These are phyloP conservation scores for Juncus effusus DNA, from an alignment of 176 grass and related monocot genomes.

Conservation along the genomic window DNA sequence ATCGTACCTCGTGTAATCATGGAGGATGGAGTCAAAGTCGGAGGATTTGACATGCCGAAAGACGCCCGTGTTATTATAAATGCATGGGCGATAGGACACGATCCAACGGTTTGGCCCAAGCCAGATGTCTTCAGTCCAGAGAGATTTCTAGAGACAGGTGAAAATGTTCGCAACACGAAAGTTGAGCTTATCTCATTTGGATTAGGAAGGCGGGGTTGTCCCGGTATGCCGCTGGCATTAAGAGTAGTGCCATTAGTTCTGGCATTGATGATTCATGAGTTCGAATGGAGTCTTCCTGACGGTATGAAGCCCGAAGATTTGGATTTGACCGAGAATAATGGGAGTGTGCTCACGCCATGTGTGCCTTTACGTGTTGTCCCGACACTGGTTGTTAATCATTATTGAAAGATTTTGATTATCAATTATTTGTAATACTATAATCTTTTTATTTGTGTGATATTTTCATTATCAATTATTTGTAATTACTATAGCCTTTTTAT, in stretches of 20 bases:
- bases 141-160: slow-evolving; percentile 1
- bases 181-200: slow-evolving; percentile 28
- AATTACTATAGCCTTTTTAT: too few species aligned
- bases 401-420: too few species aligned
- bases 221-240: slow-evolving; percentile 16
- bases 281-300: slow-evolving; percentile 11
- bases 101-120: slow-evolving; percentile 9
- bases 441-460: too few species aligned
- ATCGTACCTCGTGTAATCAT: background rate
- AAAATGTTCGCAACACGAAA: background rate
- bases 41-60: slow-evolving; percentile 11
- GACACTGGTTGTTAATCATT: background rate
- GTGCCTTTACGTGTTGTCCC: slow-evolving; percentile 1
- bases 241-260: slow-evolving; percentile 8
- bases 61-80: slow-evolving; percentile 10
- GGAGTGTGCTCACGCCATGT: background rate
- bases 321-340: background rate
- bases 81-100: slow-evolving; percentile 16
- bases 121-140: slow-evolving; percentile 23
- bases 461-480: too few species aligned
- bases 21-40: slow-evolving; percentile 4
- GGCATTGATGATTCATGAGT: slow-evolving; percentile 5
- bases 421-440: too few species aligned
- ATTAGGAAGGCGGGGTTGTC: slow-evolving; percentile 16
- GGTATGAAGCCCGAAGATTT: slow-evolving; percentile 8